Conservation (phyloP, 306 rosid species). For the Nissolia schottii region DNA sequence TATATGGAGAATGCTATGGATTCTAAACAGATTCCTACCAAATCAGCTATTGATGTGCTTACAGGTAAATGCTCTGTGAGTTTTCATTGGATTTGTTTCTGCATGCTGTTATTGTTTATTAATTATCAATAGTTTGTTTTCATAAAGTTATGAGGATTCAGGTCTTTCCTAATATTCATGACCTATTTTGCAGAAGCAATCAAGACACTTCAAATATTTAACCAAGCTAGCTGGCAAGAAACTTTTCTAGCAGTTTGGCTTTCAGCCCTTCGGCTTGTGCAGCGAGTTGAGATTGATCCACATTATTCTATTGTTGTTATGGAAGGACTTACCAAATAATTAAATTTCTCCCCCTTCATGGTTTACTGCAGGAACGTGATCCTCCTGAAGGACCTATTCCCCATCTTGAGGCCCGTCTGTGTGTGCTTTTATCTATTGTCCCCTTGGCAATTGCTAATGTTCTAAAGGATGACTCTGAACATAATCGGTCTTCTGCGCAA, state of each 20-base stretch:
- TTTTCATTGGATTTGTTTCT: conserved; percentile 22
- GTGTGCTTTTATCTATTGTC: conserved; percentile 59
- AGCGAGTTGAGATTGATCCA: conserved; percentile 66
- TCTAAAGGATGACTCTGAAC: conserved; percentile 42
- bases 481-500: conserved; percentile 27
- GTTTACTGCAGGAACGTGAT: conserved; percentile 65
- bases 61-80: conserved; percentile 40
- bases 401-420: conserved; percentile 70
- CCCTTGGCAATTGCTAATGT: conserved; percentile 64
- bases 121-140: conserved; percentile 2
- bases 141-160: conserved; percentile 18
- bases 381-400: conserved; percentile 82
- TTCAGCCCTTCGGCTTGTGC: conserved; percentile 88
- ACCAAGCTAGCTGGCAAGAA: conserved; percentile 87
- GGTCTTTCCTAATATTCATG: conserved; percentile 26
- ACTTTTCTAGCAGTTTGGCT: conserved; percentile 83
- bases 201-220: conserved; percentile 56
- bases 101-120: not conserved
- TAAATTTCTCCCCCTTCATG: conserved; percentile 14
- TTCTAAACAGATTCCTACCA: conserved; percentile 59
- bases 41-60: conserved; percentile 58
- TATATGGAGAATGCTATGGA: conserved; percentile 79
- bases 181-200: conserved; percentile 59
- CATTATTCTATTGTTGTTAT: conserved; percentile 22
- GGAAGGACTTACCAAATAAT: conserved; percentile 3